These are phyloP conservation scores for Trichosanthes cucumerina DNA, from an alignment of 306 rosid genomes.

Conservation along the genomic window DNA sequence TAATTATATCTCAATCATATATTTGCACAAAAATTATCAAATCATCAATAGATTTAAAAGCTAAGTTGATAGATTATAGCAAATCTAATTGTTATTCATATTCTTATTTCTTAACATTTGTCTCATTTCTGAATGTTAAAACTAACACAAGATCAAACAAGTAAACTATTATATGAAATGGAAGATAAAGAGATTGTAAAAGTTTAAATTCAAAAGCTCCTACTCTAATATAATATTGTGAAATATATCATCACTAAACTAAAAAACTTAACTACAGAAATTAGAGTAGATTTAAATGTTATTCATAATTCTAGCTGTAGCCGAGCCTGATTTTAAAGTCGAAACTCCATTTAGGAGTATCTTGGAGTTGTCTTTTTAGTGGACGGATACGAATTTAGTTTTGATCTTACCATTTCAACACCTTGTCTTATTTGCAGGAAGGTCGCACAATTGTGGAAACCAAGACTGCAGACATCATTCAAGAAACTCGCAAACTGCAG, in stretches of 20 bases:
- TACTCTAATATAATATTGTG: neutral
- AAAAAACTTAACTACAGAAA: neutral
- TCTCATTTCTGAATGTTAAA: too few species aligned
- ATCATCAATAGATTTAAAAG: neutral
- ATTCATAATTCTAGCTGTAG: neutral
- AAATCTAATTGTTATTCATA: too few species aligned
- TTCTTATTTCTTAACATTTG: too few species aligned
- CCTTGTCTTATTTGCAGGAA: conserved; percentile 40
- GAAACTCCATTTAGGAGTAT: neutral
- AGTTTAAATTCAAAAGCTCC: neutral
- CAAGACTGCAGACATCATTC: conserved; percentile 63
- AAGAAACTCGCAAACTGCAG: conserved; percentile 54
- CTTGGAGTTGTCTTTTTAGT: neutral
- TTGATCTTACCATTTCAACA: neutral
- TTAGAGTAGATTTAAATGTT: neutral
- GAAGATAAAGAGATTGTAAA: neutral
- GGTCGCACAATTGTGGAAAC: conserved; percentile 67
- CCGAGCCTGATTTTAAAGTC: neutral
- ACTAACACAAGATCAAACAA: too few species aligned
- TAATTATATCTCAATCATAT: neutral
- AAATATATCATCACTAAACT: neutral
- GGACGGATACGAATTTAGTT: neutral
- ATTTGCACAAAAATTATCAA: neutral
- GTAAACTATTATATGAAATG: neutral
- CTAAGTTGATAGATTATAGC: neutral